Evolutionary conservation across 257 asterid species (phyloP), one percentile per base, ranked within the genome.

Genomic region (Sherardia arvensis): DNA sequence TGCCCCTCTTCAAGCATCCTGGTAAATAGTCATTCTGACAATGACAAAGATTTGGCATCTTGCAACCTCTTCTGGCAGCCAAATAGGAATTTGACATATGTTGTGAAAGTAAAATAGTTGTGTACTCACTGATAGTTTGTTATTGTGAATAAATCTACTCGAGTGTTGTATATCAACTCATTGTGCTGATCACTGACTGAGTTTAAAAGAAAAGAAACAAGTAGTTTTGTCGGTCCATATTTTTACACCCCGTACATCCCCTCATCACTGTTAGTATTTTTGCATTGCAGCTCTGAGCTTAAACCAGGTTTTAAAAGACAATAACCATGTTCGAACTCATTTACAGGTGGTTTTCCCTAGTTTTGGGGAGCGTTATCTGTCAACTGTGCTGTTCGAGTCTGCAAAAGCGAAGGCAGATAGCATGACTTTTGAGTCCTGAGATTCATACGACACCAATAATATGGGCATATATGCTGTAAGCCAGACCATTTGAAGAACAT

Each of bases 281-380:
- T 40, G 48, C 48, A 12, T 1, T 53, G 54, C 20, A 69, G 30
- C 25, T 60, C 20, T 23, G 26, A 14, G 17, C 28, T 12, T 27
- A 23, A 12, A 8, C 49, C 3, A 43, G 10, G 11, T 45, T 57
- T 22, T 4, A 5, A 29, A 25, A 61, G 15, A 17, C 23, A 28
- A 56, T 58, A 10, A n/a, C 28, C 21, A 1, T 49, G 18, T 27
- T 33, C 38, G 26, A 34, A 38, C 65, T 65, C 32, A 10, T 22
- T 12, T 69, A 69, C 79, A 91, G 97, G 96, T 63, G 36, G 67
- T 91, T 59, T 91, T 88, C 76, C 94, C 98, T 18, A 88, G 98
- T 80, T 88, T 83, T 15, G 98, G 98, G 4, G 98, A 91, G 81
- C 81, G 98, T 7, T 91, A 91, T 58, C 88, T 91, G 2, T 91